These are phyloP conservation scores for Urtica urens DNA, from an alignment of 306 rosid genomes.

Conservation along the genomic window DNA sequence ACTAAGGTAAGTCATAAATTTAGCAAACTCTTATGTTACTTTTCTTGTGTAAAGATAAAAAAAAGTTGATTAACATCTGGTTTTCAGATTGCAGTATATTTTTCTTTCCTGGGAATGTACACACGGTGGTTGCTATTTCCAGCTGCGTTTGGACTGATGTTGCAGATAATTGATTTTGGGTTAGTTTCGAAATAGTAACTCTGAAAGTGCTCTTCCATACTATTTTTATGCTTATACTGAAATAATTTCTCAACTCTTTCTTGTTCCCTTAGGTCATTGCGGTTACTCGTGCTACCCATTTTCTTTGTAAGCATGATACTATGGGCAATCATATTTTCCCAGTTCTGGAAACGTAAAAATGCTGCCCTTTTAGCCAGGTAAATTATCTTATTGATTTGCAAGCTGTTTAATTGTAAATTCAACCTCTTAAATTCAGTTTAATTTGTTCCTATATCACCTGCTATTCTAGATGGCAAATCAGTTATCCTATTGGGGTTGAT, in stretches of 20 bases:
- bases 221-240: constrained; percentile 3
- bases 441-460: constrained; percentile 2
- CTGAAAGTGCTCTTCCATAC: no score
- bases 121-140: constrained; percentile 84
- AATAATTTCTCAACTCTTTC: background rate
- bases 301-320: constrained; percentile 61
- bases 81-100: constrained; percentile 81
- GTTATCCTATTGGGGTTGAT: constrained; percentile 39
- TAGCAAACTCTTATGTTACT: constrained; percentile 2
- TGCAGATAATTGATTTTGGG: constrained; percentile 77
- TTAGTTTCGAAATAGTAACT: no score
- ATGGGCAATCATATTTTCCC: constrained; percentile 90
- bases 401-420: background rate
- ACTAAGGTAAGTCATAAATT: constrained; percentile 51
- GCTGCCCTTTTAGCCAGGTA: constrained; percentile 87
- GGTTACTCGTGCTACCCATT: constrained; percentile 56
- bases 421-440: background rate
- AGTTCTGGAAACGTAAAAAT: constrained; percentile 96
- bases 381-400: background rate
- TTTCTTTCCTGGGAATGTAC: constrained; percentile 96
- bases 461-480: constrained; percentile 65
- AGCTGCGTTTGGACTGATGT: constrained; percentile 60
- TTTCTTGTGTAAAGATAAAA: no score
- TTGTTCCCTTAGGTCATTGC: constrained; percentile 47
- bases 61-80: constrained; percentile 15